Base-by-base conservation (phyloP, 75 land plant genomes). In the Cryptomeria japonica region DNA sequence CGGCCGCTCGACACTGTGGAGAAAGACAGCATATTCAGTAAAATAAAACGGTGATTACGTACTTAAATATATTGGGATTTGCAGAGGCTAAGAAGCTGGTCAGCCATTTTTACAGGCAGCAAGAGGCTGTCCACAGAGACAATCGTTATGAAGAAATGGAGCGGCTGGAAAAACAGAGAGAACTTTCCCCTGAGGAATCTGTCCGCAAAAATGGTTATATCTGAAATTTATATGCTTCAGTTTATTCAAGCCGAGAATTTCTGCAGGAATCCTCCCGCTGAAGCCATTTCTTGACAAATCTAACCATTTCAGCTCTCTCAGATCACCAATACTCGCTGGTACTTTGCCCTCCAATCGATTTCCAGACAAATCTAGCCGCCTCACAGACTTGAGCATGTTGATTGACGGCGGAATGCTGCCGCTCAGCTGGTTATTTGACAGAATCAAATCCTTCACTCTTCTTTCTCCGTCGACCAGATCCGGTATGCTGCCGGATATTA, bases 371-470 rank as follows among this genome's bases (percentile, higher is more conserved):
- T 92, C 94, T 39, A 95, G 51, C 86, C 49, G 93, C 84, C 87
- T 79, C 58, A 96, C 85, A 34, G 76, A 83, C 5, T 37, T 75
- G 31, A 94, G 87, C 41, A 89, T 91, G 46, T 91, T 91, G 3
- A 96, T 93, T 32, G 96, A 93, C 32, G 89, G 85, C 5, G 98
- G 98, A 32, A 98, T 95, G 13, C 89, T 86, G 25, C 99, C 99
- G 28, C 87, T 53, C 25, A 97, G 88, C 70, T 36, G 44, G 88
- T 97, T 97, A 82, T 89, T 87, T 80, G 86, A 90, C 86, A 97
- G 79, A 70, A 77, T 91, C 78, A 90, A 87, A 84, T 82, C 87
- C 68, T 87, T 90, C 84, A 94, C 87, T 36, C 88, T 87, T 89
- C 80, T 68, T 5, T 87, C 92, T 37, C 56, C 86, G 22, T 42